Conservation (phyloP, 768 basidiomycete genomes). For the Gymnopilus junonius region DNA sequence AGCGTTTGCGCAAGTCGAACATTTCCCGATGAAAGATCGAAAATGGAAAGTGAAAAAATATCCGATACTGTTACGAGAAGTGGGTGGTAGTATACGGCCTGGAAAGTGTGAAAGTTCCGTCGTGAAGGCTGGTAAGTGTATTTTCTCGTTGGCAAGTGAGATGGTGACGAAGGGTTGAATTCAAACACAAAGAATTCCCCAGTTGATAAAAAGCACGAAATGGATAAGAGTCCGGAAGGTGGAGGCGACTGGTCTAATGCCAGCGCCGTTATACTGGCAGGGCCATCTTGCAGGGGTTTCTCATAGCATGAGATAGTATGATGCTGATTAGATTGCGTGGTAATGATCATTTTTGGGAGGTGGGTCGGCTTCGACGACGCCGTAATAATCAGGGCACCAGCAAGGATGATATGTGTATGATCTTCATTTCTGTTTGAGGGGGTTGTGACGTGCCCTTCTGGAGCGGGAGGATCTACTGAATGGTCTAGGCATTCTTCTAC, state of each 20-base stretch:
- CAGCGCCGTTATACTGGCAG: constrained; percentile 60
- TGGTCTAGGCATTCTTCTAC: constrained; percentile 38
- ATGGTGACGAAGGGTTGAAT: constrained; percentile 49
- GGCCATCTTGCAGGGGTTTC: constrained; percentile 35
- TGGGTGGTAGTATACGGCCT: constrained; percentile 79
- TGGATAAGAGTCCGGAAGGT: constrained; percentile 41
- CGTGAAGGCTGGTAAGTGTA: constrained; percentile 53
- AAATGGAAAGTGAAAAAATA: constrained; percentile 71
- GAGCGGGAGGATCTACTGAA: constrained; percentile 5
- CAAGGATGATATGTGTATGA: constrained; percentile 52
- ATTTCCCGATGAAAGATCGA: constrained; percentile 60
- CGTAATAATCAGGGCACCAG: constrained; percentile 62
- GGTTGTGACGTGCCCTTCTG: background rate
- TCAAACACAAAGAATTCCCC: constrained; percentile 70
- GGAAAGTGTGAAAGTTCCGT: constrained; percentile 53
- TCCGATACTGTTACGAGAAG: constrained; percentile 74
- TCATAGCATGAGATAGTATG: constrained; percentile 45
- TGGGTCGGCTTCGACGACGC: constrained; percentile 49
- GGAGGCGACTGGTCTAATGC: constrained; percentile 79
- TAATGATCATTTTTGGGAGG: constrained; percentile 42
- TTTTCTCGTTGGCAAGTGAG: constrained; percentile 41
- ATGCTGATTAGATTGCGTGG: constrained; percentile 32
- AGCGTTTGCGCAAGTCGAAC: constrained; percentile 68
- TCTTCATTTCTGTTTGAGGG: background rate
- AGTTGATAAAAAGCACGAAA: constrained; percentile 67